Evolutionary conservation across 2,329 filamentous ascomycete species (phyloP).

Genomic region (Parasarocladium wereldwijsianum): DNA sequence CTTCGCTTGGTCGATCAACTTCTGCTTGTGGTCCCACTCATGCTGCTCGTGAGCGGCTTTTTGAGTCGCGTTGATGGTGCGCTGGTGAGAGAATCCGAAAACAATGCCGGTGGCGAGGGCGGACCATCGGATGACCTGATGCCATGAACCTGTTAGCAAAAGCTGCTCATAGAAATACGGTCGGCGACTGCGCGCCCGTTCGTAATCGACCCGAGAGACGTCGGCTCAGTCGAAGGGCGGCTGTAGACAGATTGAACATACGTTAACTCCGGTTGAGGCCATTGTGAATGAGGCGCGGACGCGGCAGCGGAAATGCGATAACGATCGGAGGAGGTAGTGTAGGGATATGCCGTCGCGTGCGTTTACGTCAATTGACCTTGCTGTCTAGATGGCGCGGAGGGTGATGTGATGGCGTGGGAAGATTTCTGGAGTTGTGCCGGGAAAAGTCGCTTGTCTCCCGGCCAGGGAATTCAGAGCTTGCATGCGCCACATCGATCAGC

Average conservation of each 20-base stretch:
- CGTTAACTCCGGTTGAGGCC: constrained; percentile 57
- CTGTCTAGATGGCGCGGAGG: constrained; percentile 19
- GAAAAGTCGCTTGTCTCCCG: constrained; percentile 33
- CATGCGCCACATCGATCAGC: constrained; percentile 9
- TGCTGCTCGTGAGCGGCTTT: constrained; percentile 56
- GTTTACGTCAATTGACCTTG: constrained; percentile 30
- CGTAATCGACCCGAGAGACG: too few species aligned
- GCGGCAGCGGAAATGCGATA: too few species aligned
- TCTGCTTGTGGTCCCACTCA: constrained; percentile 83
- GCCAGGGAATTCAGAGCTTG: constrained; percentile 9
- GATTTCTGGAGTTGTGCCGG: constrained; percentile 25
- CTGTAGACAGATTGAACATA: constrained; percentile 26
- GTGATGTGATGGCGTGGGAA: constrained; percentile 18
- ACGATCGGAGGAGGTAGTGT: too few species aligned
- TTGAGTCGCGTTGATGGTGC: constrained; percentile 57
- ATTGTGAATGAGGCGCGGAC: constrained; percentile 33
- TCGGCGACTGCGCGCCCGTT: too few species aligned
- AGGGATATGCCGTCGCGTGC: constrained; percentile 1
- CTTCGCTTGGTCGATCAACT: constrained; percentile 87
- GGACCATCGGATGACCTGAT: constrained; percentile 96
- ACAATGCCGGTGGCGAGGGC: constrained; percentile 82
- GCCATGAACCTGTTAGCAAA: too few species aligned
- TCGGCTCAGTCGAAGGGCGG: constrained; percentile 8
- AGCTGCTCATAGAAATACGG: too few species aligned
- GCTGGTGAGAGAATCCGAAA: constrained; percentile 93